Base-by-base conservation (phyloP, 2,329 filamentous ascomycete genomes). In the Aureobasidium sp. region DNA sequence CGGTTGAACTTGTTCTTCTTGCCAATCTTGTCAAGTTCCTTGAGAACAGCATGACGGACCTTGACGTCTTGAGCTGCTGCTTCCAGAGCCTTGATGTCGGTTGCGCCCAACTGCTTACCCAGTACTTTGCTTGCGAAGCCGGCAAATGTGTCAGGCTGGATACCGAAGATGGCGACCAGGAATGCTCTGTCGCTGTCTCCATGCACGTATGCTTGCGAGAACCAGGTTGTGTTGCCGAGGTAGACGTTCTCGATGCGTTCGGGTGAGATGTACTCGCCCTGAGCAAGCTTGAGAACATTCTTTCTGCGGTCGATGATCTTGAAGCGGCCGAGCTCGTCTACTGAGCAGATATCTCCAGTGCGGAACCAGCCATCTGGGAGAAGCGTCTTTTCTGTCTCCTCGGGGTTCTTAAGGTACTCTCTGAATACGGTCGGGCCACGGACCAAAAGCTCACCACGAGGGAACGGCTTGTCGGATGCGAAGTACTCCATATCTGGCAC, bases 271-370 rank as follows among this genome's bases (percentile, higher is more conserved):
- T 99, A 99, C 78, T 99, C 94, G 73, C 94, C 94, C 76, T 99
- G 94, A 0, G 93, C 87, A 61, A 99, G 85, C 83, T 99, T 99
- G 72, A 99, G 85, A n/a, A 99, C 90, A 76, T 97, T 97, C 88
- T 99, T 99, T 77, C 91, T 88, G 69, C 94, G 91, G 76, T 99
- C 94, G 69, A 99, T 88, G 75, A 99, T 96, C 75, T 85, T 86
- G 80, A 97, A 88, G 64, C 92, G 90, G 65, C 94, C 94, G 71
- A 89, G 76, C 67, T 86, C 86, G 75, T 99, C 94, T 29, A 99
- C 81, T 66, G 86, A 84, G 70, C 86, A 90, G 66, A 99, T 93
- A 70, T 99, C 94, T 60, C 94, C 94, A 0, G 91, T 97, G 73
- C 89, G 89, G 83, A 99, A 97, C 94, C 94, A 99, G 64, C 94